phyloP scores from a whole-genome alignment of 2,329 filamentous ascomycete species.

The Ustulina deusta region DNA sequence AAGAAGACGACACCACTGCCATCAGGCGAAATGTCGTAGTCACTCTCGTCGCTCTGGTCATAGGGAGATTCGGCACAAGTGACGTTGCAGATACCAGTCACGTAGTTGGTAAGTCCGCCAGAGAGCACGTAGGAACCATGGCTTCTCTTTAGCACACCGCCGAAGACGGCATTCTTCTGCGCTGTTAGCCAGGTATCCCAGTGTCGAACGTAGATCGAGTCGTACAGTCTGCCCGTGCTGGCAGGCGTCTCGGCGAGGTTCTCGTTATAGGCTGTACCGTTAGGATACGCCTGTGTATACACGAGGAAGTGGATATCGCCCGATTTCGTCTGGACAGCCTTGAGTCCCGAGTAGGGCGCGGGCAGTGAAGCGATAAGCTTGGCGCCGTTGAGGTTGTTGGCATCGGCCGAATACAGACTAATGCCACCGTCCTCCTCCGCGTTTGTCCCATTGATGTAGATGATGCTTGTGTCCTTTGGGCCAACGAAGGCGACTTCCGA shows the following conservation, averaged over 20 bases:
- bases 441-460: slow-evolving; percentile 63
- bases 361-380: slow-evolving; percentile 54
- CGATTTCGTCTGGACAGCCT: slow-evolving; percentile 49
- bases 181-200: slow-evolving; percentile 69
- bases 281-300: slow-evolving; percentile 65
- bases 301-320: slow-evolving; percentile 56
- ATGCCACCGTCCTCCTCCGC: slow-evolving; percentile 58
- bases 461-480: slow-evolving; percentile 60
- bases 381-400: slow-evolving; percentile 45
- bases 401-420: slow-evolving; percentile 55
- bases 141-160: slow-evolving; percentile 61
- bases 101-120: slow-evolving; percentile 52
- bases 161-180: slow-evolving; percentile 70
- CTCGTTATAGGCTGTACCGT: slow-evolving; percentile 69
- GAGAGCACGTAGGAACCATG: slow-evolving; percentile 48
- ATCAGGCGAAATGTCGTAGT: slow-evolving; percentile 68
- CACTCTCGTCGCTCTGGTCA: slow-evolving; percentile 64
- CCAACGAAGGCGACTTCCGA: slow-evolving; percentile 69
- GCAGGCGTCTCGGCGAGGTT: slow-evolving; percentile 59
- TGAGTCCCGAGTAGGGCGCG: slow-evolving; percentile 55
- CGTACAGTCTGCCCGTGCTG: slow-evolving; percentile 67
- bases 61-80: slow-evolving; percentile 59
- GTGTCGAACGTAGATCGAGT: slow-evolving; percentile 68
- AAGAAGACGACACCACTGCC: slow-evolving; percentile 64
- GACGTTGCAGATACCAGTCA: slow-evolving; percentile 52